Base-by-base conservation (phyloP, 768 basidiomycete species). In the Cyathus striatus region DNA sequence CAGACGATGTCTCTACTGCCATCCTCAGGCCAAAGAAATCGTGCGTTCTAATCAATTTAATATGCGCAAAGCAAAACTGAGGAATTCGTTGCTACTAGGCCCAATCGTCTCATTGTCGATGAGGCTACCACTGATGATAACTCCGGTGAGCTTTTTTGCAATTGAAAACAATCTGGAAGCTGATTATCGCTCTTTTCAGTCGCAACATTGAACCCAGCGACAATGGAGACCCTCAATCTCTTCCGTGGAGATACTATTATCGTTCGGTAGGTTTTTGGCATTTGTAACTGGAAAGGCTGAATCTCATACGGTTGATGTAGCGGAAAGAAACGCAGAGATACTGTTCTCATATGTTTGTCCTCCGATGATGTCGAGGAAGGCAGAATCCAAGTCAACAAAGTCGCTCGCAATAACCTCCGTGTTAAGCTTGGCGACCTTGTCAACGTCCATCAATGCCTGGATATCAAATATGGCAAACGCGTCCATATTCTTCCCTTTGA, bases 401-500 rank as follows among this genome's bases (percentile, higher is more conserved):
- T 99, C 25, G 96, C 96, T n/a, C 90, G 96, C 45, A 95, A 97
- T 72, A 98, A 99, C 69, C 69, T 98, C 37, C 90, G 95, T 43
- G 91, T 98, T 54, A 98, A 97, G 72, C 83, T 98, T 33, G 95
- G 90, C 33, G 96, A 99, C 64, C 76, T 98, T 43, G 92, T 92
- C 60, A 90, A 89, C 48, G 93, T 99, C 1, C 94, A 98, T 64
- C 82, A 90, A 56, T 97, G 94, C 61, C 79, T 86, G 46, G 95
- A 98, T 58, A 97, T 98, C 76, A 96, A 97, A 68, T 99, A 99
- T 63, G 96, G 96, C 51, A 98, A 99, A 63, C 86, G 95, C 43
- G 81, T 99, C 30, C 96, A 98, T 61, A 79, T 99, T 47, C 74
- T 99, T 13, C 96, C 96, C 1, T 98, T 99, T 59, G 96, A 97